Evolutionary conservation across 1,139 yeast species (phyloP).

Genomic region (Taiozyma sp.): DNA sequence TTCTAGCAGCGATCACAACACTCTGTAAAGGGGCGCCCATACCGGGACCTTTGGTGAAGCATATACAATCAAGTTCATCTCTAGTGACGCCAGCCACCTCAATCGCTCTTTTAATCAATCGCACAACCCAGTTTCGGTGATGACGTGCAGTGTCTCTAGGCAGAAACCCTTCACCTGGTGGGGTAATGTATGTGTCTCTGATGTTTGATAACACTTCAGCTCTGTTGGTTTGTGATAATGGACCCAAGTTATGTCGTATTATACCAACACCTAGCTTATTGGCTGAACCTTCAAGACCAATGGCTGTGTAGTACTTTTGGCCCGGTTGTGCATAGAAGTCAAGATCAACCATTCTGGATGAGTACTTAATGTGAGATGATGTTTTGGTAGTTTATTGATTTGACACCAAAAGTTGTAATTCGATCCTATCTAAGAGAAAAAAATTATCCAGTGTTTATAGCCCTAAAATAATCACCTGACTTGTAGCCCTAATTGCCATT

Average conservation of each 20-base stretch:
- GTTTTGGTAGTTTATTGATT: not conserved
- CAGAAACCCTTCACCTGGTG: conserved; percentile 96
- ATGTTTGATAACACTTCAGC: conserved; percentile 81
- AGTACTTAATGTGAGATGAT: not conserved
- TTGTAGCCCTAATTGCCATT: not conserved
- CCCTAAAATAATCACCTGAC: not conserved
- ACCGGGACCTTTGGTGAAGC: conserved; percentile 98
- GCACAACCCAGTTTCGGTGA: conserved; percentile 92
- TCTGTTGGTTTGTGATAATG: conserved; percentile 43
- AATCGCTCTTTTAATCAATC: conserved; percentile 65
- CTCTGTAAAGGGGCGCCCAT: conserved; percentile 98
- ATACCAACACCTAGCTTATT: conserved; percentile 94
- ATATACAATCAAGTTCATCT: conserved; percentile 75
- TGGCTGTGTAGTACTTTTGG: conserved; percentile 51
- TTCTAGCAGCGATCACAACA: conserved; percentile 89
- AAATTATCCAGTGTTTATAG: not conserved
- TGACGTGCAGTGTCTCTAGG: conserved; percentile 97
- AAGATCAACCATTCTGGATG: conserved; percentile 15
- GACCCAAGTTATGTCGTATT: conserved; percentile 62
- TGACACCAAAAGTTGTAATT: not conserved
- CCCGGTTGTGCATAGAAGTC: conserved; percentile 17
- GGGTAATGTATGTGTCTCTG: conserved; percentile 90
- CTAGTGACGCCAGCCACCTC: conserved; percentile 49
- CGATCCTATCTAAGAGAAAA: too few species aligned
- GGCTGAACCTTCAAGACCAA: conserved; percentile 96